Conservation (phyloP, 371 early-diverging fungal species). For the Funneliformis caledonium region DNA sequence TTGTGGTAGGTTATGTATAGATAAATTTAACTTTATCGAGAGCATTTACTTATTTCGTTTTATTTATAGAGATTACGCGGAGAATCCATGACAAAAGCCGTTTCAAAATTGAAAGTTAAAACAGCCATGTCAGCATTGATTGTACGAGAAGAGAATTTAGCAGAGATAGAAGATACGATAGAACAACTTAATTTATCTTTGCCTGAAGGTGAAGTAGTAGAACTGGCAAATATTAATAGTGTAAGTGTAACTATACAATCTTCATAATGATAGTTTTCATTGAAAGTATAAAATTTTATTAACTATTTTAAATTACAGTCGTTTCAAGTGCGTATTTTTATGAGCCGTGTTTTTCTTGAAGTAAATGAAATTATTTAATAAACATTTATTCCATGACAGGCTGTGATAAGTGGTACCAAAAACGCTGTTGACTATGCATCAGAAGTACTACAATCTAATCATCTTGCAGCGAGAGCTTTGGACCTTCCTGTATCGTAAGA, state of each 20-base stretch:
- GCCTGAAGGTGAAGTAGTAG: slow-evolving; percentile 72
- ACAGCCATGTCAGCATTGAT: slow-evolving; percentile 92
- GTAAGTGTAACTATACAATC: slow-evolving; percentile 46
- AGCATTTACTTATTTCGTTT: not conserved
- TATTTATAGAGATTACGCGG: slow-evolving; percentile 71
- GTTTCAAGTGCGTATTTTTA: not conserved
- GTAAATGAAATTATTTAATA: not conserved
- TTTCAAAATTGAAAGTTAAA: slow-evolving; percentile 61
- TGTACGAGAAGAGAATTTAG: slow-evolving; percentile 72
- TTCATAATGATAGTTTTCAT: not conserved
- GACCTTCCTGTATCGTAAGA: slow-evolving; percentile 89
- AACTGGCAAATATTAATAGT: slow-evolving; percentile 90
- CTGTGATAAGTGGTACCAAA: slow-evolving; percentile 90
- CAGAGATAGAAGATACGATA: slow-evolving; percentile 69
- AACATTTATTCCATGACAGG: slow-evolving; percentile 53
- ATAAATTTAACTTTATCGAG: not conserved
- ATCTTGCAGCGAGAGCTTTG: slow-evolving; percentile 84
- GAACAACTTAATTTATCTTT: slow-evolving; percentile 64
- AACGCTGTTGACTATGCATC: slow-evolving; percentile 88
- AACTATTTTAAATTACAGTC: not conserved
- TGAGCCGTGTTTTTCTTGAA: not conserved
- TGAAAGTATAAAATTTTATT: not conserved
- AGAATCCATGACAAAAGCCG: slow-evolving; percentile 84
- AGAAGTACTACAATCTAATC: slow-evolving; percentile 72
- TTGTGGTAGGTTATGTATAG: slow-evolving; percentile 65